phyloP scores from a whole-genome alignment of 2,329 filamentous ascomycete genomes.

The Epichloe sibirici region DNA sequence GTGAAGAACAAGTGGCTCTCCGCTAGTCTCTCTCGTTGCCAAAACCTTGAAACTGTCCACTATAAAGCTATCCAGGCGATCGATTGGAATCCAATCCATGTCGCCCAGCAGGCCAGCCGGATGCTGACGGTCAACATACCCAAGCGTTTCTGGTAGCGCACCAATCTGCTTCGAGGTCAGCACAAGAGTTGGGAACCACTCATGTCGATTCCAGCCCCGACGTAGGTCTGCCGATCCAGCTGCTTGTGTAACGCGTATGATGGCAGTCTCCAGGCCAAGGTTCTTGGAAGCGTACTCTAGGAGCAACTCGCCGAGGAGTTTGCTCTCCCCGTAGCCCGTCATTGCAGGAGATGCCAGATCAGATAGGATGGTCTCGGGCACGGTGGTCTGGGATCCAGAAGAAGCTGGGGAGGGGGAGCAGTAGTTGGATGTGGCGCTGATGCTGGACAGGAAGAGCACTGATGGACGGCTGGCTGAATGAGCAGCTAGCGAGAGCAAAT shows the following conservation, averaged over 20 bases:
- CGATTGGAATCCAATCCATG: constrained; percentile 7
- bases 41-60: neutral
- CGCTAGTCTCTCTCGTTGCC: neutral
- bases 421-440: constrained; percentile 3
- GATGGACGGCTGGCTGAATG: neutral
- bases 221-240: constrained; percentile 1
- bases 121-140: neutral
- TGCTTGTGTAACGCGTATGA: constrained; percentile 5
- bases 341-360: neutral
- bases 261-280: neutral
- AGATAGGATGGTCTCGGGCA: constrained; percentile 2
- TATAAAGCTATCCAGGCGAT: constrained; percentile 1
- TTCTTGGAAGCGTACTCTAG: neutral
- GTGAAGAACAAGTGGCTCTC: constrained; percentile 2
- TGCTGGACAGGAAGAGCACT: constrained; percentile 6
- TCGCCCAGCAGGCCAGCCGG: neutral
- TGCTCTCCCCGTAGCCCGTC: constrained; percentile 6
- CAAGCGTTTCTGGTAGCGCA: constrained; percentile 3
- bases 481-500: constrained; percentile 3
- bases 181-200: constrained; percentile 7
- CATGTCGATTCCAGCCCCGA: constrained; percentile 4
- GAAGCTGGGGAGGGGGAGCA: neutral
- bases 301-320: constrained; percentile 4
- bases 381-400: neutral
- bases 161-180: constrained; percentile 4